phyloP scores from a whole-genome alignment of 495 filamentous ascomycete genomes.

The Cenococcum geophilum region DNA sequence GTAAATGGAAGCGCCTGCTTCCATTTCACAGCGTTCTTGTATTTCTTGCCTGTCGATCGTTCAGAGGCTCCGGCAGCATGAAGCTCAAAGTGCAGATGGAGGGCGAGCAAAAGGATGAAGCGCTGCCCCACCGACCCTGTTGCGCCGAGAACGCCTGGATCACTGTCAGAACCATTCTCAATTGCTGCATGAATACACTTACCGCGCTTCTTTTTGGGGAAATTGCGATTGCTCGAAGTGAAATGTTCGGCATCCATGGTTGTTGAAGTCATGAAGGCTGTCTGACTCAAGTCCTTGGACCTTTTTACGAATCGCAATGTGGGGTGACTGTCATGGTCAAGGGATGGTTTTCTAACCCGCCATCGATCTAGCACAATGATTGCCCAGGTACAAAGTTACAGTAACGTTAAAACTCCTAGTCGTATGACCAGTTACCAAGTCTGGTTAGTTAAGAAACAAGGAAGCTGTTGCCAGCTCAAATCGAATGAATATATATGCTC shows the following conservation, averaged over 20 bases:
- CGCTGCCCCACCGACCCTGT: constrained; percentile 44
- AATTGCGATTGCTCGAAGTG: constrained; percentile 31
- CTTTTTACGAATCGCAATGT: neutral
- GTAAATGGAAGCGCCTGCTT: constrained; percentile 42
- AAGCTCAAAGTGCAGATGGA: constrained; percentile 42
- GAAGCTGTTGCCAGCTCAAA: constrained; percentile 4
- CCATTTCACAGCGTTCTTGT: constrained; percentile 43
- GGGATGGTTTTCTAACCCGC: too few relatives aligned
- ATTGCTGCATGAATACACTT: constrained; percentile 17
- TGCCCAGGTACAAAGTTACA: too few relatives aligned
- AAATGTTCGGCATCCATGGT: constrained; percentile 39
- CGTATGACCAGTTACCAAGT: too few relatives aligned
- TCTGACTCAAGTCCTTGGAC: neutral
- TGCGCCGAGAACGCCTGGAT: constrained; percentile 41
- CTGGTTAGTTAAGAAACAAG: neutral
- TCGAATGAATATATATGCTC: neutral
- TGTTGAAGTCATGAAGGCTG: neutral
- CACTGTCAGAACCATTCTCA: constrained; percentile 1
- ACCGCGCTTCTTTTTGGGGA: constrained; percentile 42
- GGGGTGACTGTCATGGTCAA: neutral
- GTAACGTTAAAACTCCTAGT: neutral
- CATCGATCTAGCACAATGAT: too few relatives aligned
- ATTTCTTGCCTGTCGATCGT: constrained; percentile 42
- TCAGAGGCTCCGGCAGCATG: constrained; percentile 40
- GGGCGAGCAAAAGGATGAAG: constrained; percentile 43